Base-by-base conservation (phyloP, 495 filamentous ascomycete species). In the Lasiosphaeria hispida region DNA sequence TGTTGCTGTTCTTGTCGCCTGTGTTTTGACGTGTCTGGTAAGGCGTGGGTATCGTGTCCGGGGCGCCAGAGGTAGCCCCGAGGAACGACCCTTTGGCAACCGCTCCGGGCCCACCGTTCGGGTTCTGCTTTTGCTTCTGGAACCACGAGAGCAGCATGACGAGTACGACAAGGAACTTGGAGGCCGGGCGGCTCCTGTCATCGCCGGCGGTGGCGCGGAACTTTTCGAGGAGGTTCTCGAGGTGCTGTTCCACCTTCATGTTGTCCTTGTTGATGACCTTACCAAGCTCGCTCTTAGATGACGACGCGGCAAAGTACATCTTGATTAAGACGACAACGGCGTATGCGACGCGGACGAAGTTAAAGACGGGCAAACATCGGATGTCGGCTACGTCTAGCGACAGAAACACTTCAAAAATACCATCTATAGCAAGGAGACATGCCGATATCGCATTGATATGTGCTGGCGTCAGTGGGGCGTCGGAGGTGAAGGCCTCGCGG, bases 301-400 rank as follows among this genome's bases (percentile, higher is more conserved):
- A 78, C 10, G 81, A 85, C 9, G 90, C 86, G 3, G 89, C 85
- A 48, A 91, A 89, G 70, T 91, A 91, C 58, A 96, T 83, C 64
- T 95, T 96, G 68, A 96, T 91, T 14, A 97, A 72, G 14, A 91
- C 83, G n/a, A 97, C 85, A 17, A 88, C 81, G 5, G 91, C 88
- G 55, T 75, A 96, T 33, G 88, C 83, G 39, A 90, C 84, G 11
- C 91, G 87, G 41, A 92, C 88, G 61, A 90, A 85, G 47, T 83
- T 83, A 59, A 89, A 83, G 3, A 94, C 86, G 8, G 93, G 91
- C 10, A 96, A 67, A 13, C 77, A 85, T 54, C 86, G 80, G 39
- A 96, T 78, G 10, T 75, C 79, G 1, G 77, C 71, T n/a, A 81
- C 68, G 40, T 85, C 83, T 39, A 91, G 77, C 11, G 69, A 69